Evolutionary conservation across 2,329 filamentous ascomycete genomes (phyloP), one percentile per base, ranked within the genome.

Genomic region (Huntiella savannae): DNA sequence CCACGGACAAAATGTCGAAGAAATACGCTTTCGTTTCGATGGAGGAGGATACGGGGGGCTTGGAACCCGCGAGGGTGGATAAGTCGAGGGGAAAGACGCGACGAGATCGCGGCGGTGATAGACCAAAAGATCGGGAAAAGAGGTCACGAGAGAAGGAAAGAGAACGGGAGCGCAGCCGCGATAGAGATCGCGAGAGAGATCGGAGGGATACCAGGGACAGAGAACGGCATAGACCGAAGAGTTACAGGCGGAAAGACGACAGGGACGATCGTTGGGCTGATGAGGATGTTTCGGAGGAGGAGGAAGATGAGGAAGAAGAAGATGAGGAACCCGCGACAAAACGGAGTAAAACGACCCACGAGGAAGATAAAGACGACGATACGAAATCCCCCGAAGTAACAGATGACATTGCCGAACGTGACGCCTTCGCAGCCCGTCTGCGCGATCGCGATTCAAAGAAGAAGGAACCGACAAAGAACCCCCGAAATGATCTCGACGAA

Each of bases 231-330:
- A 44, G 41, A 13, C 43, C 48, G 22, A 28, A 15, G 43, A 17
- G 34, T 32, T n/a, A 19, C 28, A 28, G 8, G n/a, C 63, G 62
- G 47, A 64, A 56, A 57, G 59, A 60, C 57, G 73, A 82, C 52
- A 79, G 80, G 52, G 80, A 86, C 41, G 80, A 86, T 55, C 68
- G 82, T 46, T 92, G 85, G 84, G 84, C 77, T 1, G 83, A 91
- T 54, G 81, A 87, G 56, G 81, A 83, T 54, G 64, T 65, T 19
- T 53, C 4, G 65, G 63, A 6, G 60, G 62, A 8, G 61, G 62
- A 16, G 12, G 16, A 34, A 16, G 38, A 42, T 40, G 7, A 33
- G 36, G 8, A 3, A 15, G 68, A 69, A 43, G 65, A 66, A 1
- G 77, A 81, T 12, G 80, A 43, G n/a, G 40, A 43, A 34, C 81